These are phyloP conservation scores for Candida sanyaensis DNA, from an alignment of 1,139 yeast genomes.

Conservation along the genomic window DNA sequence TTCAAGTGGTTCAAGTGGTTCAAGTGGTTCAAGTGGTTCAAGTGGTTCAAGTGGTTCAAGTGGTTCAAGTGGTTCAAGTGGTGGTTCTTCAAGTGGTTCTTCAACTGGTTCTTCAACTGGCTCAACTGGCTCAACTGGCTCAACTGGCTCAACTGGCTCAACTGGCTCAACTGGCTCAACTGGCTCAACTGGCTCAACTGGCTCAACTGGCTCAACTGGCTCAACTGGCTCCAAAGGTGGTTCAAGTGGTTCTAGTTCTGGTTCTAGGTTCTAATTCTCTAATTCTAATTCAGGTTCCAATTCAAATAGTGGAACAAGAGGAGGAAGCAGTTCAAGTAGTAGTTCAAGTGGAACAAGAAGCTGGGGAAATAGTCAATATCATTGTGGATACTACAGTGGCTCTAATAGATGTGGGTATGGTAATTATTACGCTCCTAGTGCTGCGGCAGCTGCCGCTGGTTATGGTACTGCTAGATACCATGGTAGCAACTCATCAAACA, in stretches of 20 bases:
- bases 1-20: conserved; percentile 8
- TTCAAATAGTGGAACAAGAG: background rate
- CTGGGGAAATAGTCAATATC: conserved; percentile 6
- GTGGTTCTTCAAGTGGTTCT: conserved; percentile 4
- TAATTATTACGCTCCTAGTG: conserved; percentile 14
- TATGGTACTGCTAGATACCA: conserved; percentile 15
- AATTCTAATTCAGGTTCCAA: conserved; percentile 11
- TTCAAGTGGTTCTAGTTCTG: conserved; percentile 3
- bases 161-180: too few species aligned
- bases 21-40: conserved; percentile 3
- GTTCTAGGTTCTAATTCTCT: conserved; percentile 10
- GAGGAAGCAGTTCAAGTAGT: background rate
- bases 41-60: conserved; percentile 5
- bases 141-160: too few species aligned
- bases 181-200: too few species aligned
- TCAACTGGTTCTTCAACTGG: too few species aligned
- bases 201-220: too few species aligned
- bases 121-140: too few species aligned
- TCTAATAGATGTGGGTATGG: conserved; percentile 13
- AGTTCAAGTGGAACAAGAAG: background rate
- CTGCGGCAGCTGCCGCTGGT: conserved; percentile 15
- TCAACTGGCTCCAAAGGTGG: too few species aligned
- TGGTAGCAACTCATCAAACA: background rate
- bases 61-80: conserved; percentile 7
- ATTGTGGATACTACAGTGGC: conserved; percentile 3